Evolutionary conservation across 805 yeast genomes (phyloP).

Genomic region (Blastobotrys peoriensis): DNA sequence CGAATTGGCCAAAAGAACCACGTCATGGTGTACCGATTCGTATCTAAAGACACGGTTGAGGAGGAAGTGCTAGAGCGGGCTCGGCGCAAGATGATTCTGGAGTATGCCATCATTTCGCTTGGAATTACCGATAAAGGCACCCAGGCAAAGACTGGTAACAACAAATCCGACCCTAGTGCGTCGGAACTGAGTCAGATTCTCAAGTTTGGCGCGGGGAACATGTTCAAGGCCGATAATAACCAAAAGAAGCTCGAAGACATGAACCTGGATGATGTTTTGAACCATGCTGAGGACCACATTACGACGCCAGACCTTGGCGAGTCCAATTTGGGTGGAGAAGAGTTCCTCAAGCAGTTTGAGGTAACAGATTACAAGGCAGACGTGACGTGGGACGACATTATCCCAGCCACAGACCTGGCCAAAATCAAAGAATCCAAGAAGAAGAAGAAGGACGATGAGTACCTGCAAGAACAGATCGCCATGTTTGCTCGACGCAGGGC

Average conservation of each 20-base stretch:
- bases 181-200: conserved; percentile 87
- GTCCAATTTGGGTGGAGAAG: conserved; percentile 97
- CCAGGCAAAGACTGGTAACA: conserved; percentile 37
- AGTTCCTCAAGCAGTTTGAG: conserved; percentile 92
- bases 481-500: conserved; percentile 77
- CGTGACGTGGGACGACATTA: conserved; percentile 98
- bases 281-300: conserved; percentile 94
- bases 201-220: conserved; percentile 97
- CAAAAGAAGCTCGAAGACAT: conserved; percentile 93
- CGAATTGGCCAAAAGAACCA: conserved; percentile 99
- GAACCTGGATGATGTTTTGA: conserved; percentile 91
- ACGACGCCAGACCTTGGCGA: conserved; percentile 97
- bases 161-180: conserved; percentile 68
- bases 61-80: conserved; percentile 97
- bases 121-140: conserved; percentile 78
- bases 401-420: conserved; percentile 87
- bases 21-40: conserved; percentile 94
- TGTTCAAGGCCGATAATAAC: conserved; percentile 93
- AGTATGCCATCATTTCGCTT: conserved; percentile 92
- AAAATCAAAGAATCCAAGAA: conserved; percentile 89
- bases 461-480: conserved; percentile 81
- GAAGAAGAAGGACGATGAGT: conserved; percentile 78
- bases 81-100: conserved; percentile 95
- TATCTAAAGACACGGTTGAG: conserved; percentile 96
- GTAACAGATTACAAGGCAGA: conserved; percentile 98